Evolutionary conservation across 2,329 filamentous ascomycete species (phyloP).

Genomic region (Penicillium sclerotigenum): DNA sequence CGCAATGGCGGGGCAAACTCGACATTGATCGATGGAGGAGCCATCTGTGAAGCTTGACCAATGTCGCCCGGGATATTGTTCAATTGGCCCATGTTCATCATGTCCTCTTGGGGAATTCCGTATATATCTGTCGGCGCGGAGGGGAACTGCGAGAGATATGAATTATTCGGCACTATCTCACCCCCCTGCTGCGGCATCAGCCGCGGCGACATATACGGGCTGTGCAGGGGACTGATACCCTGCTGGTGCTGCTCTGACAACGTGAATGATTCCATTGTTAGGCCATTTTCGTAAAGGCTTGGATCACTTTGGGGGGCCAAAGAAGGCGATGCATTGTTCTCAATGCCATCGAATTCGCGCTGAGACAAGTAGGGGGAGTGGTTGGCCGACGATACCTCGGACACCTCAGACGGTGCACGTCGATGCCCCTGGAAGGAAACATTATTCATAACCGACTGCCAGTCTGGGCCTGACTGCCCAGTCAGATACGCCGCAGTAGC

Average conservation of each 20-base stretch:
- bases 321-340: slow-evolving; percentile 74
- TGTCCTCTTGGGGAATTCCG: slow-evolving; percentile 46
- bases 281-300: slow-evolving; percentile 70
- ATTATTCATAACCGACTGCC: slow-evolving; percentile 55
- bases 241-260: slow-evolving; percentile 62
- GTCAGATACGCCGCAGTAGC: slow-evolving; percentile 57
- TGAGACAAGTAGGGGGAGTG: slow-evolving; percentile 78
- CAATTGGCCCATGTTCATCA: slow-evolving; percentile 45
- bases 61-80: slow-evolving; percentile 57
- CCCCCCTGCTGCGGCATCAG: slow-evolving; percentile 69
- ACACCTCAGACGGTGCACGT: slow-evolving; percentile 83
- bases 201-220: slow-evolving; percentile 67
- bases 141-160: slow-evolving; percentile 50
- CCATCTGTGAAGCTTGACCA: slow-evolving; percentile 70
- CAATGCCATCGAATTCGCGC: slow-evolving; percentile 72
- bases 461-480: slow-evolving; percentile 53
- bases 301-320: slow-evolving; percentile 69
- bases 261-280: slow-evolving; percentile 75
- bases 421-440: slow-evolving; percentile 74
- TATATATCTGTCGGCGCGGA: slow-evolving; percentile 52
- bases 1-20: slow-evolving; percentile 77
- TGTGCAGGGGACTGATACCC: slow-evolving; percentile 62
- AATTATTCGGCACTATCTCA: slow-evolving; percentile 51
- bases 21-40: slow-evolving; percentile 91
- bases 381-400: slow-evolving; percentile 80